Conservation (phyloP, 495 filamentous ascomycete genomes). For the Venustampulla echinocandica region DNA sequence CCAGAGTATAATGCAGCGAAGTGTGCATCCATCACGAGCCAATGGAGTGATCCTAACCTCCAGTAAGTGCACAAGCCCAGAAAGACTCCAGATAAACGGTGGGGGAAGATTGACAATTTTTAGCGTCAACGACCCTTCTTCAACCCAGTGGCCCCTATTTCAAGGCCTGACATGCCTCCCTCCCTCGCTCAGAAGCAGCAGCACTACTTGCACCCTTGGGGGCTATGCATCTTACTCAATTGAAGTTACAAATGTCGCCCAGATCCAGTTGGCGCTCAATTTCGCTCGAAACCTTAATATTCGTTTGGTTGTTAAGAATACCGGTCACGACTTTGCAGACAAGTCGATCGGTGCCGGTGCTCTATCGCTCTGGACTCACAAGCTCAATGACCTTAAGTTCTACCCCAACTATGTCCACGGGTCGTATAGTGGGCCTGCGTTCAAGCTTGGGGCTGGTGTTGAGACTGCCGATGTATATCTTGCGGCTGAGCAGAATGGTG, state of each 20-base stretch:
- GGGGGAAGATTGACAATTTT: slow-evolving; percentile 17
- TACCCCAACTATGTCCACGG: background rate
- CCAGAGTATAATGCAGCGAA: slow-evolving; percentile 35
- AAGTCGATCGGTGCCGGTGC: slow-evolving; percentile 8
- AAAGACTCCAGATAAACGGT: slow-evolving; percentile 24
- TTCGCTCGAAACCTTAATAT: slow-evolving; percentile 43
- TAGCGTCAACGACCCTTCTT: slow-evolving; percentile 34
- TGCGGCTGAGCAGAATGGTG: slow-evolving; percentile 33
- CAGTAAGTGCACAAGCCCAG: slow-evolving; percentile 29
- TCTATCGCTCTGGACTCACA: slow-evolving; percentile 1
- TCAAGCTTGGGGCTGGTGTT: slow-evolving; percentile 46
- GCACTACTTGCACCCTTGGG: slow-evolving; percentile 45
- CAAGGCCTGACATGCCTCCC: slow-evolving; percentile 40
- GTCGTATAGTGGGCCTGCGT: slow-evolving; percentile 34
- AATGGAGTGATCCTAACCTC: slow-evolving; percentile 29
- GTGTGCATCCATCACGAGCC: slow-evolving; percentile 31
- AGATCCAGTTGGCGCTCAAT: slow-evolving; percentile 37
- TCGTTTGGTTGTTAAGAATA: slow-evolving; percentile 52
- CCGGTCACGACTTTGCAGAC: slow-evolving; percentile 50
- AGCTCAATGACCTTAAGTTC: slow-evolving; percentile 1
- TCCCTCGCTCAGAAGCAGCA: slow-evolving; percentile 34
- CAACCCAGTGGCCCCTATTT: slow-evolving; percentile 41
- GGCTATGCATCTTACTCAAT: slow-evolving; percentile 33
- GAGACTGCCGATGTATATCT: slow-evolving; percentile 44
- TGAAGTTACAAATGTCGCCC: slow-evolving; percentile 29